Percentiles rank a stretch among this genome's conserved stretches.
These are phyloP conservation scores for Neopestalotiopsis sp. DNA, from an alignment of 2,329 filamentous ascomycete species.

Conservation along the genomic window DNA sequence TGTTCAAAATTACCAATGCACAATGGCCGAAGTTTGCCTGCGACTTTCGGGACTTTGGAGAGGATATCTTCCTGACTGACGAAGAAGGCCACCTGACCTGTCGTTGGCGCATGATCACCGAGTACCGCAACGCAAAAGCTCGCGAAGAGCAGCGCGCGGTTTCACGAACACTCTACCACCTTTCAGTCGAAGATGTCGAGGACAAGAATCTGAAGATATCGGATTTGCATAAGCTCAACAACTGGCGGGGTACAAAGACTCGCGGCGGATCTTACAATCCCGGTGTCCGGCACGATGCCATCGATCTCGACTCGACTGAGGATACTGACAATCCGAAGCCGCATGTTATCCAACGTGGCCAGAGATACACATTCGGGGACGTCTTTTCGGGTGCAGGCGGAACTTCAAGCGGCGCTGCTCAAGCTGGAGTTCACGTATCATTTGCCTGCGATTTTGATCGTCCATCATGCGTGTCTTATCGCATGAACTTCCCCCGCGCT, in stretches of 20 bases:
- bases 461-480: constrained; percentile 61
- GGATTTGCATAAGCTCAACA: constrained; percentile 36
- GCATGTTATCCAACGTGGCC: constrained; percentile 28
- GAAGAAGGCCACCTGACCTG: constrained; percentile 51
- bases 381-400: constrained; percentile 78
- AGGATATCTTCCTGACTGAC: constrained; percentile 26
- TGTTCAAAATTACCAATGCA: constrained; percentile 61
- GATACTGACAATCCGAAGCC: too few species aligned
- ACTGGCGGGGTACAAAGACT: constrained; percentile 47
- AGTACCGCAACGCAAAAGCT: constrained; percentile 32
- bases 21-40: constrained; percentile 47
- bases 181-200: constrained; percentile 23
- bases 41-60: constrained; percentile 25
- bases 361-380: constrained; percentile 72
- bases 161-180: not conserved
- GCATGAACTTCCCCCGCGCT: constrained; percentile 59
- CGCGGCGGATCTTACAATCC: constrained; percentile 45
- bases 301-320: constrained; percentile 31
- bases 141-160: not conserved
- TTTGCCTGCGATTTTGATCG: constrained; percentile 68
- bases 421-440: constrained; percentile 59
- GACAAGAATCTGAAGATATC: constrained; percentile 31
- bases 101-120: constrained; percentile 52
- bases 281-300: constrained; percentile 25
- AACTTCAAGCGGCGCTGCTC: constrained; percentile 66